These are phyloP conservation scores for Mycena floridula DNA, from an alignment of 768 basidiomycete genomes.

Conservation along the genomic window DNA sequence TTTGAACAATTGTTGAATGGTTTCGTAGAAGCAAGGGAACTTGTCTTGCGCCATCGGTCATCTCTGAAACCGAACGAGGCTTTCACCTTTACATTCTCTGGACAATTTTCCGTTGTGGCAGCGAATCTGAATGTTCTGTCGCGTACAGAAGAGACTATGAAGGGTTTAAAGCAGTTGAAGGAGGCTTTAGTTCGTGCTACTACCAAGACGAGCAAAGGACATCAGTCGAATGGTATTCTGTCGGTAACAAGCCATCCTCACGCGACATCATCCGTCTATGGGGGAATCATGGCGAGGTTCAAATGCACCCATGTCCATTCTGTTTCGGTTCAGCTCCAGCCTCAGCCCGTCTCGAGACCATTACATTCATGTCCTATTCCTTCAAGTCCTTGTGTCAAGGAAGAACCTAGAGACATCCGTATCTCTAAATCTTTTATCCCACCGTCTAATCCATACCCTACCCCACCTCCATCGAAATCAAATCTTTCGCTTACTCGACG, in stretches of 20 bases:
- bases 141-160: background rate
- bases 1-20: background rate
- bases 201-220: background rate
- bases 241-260: background rate
- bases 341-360: no score
- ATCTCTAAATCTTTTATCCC: background rate
- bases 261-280: background rate
- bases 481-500: background rate
- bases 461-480: background rate
- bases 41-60: background rate
- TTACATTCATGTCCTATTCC: no score
- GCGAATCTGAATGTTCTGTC: background rate
- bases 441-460: background rate
- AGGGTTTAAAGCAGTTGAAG: background rate
- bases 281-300: background rate
- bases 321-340: background rate
- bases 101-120: background rate
- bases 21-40: background rate
- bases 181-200: background rate
- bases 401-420: background rate
- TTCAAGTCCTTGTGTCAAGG: background rate
- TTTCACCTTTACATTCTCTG: background rate
- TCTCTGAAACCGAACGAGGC: background rate
- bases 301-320: background rate
- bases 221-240: background rate